phyloP scores from a whole-genome alignment of 2,329 filamentous ascomycete species.

The Alternaria angustiovoidea region DNA sequence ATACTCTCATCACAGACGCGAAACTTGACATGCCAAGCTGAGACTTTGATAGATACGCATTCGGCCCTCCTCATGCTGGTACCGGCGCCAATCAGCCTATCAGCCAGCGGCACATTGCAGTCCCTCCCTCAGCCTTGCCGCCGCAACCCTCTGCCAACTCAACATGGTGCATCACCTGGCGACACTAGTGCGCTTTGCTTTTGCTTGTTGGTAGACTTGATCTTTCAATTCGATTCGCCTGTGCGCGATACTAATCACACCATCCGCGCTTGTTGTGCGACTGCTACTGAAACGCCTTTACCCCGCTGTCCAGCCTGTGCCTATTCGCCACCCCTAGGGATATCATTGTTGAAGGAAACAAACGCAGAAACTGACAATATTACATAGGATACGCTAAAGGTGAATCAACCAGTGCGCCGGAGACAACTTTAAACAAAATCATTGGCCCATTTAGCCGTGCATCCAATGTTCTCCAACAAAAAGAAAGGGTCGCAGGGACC shows the following conservation, averaged over 20 bases:
- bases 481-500: neutral
- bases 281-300: constrained; percentile 2
- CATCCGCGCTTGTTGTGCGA: neutral
- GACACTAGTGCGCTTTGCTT: constrained; percentile 3
- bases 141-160: constrained; percentile 14
- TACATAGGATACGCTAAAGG: constrained; percentile 4
- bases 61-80: constrained; percentile 17
- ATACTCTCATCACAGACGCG: neutral
- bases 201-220: constrained; percentile 3
- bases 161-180: constrained; percentile 11
- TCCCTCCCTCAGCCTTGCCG: constrained; percentile 16
- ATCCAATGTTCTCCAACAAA: constrained; percentile 1
- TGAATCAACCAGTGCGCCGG: neutral
- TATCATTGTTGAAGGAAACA: constrained; percentile 1
- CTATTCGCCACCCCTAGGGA: neutral
- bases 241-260: constrained; percentile 3
- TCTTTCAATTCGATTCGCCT: neutral
- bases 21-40: constrained; percentile 11
- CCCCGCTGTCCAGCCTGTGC: constrained; percentile 3
- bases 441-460: neutral
- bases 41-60: constrained; percentile 11
- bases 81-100: constrained; percentile 21
- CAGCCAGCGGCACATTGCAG: constrained; percentile 26
- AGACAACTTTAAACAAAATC: neutral
- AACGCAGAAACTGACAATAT: neutral